Evolutionary conservation across 1,284 basidiomycete species (phyloP).

Genomic region (Lentinus polychrous): DNA sequence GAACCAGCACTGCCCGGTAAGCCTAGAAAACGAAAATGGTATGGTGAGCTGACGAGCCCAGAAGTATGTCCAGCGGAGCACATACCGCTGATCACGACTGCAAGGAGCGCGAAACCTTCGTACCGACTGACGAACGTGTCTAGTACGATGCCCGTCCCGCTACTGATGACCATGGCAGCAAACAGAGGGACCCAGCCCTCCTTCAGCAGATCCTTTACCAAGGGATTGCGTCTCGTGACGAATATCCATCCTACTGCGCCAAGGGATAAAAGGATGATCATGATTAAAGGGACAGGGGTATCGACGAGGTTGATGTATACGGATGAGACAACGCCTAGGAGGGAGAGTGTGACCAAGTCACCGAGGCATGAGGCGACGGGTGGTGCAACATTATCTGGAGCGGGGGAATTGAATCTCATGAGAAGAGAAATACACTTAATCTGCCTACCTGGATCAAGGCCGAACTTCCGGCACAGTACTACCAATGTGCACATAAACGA

Average conservation of each 20-base stretch:
- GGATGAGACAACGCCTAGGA: constrained; percentile 63
- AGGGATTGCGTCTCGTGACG: constrained; percentile 57
- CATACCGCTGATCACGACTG: constrained; percentile 83
- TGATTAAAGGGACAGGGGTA: constrained; percentile 57
- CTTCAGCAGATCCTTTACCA: constrained; percentile 65
- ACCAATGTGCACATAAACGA: constrained; percentile 91
- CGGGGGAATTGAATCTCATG: background rate
- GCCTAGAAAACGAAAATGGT: constrained; percentile 33
- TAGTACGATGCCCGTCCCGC: constrained; percentile 86
- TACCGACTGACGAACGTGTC: constrained; percentile 85
- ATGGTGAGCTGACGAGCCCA: background rate
- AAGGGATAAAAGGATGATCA: constrained; percentile 51
- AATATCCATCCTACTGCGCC: constrained; percentile 48
- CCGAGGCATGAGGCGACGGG: constrained; percentile 91
- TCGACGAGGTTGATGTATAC: constrained; percentile 59
- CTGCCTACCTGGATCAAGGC: constrained; percentile 73
- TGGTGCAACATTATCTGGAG: constrained; percentile 87
- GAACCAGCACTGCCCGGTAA: constrained; percentile 86
- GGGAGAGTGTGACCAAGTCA: constrained; percentile 84
- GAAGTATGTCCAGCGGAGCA: constrained; percentile 2
- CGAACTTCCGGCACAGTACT: constrained; percentile 68
- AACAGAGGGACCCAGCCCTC: constrained; percentile 90
- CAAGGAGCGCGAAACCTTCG: constrained; percentile 83
- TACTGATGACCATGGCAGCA: constrained; percentile 89
- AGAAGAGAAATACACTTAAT: background rate